Evolutionary conservation across 1,284 basidiomycete genomes (phyloP).

Genomic region (Sanghuangporus baumii): DNA sequence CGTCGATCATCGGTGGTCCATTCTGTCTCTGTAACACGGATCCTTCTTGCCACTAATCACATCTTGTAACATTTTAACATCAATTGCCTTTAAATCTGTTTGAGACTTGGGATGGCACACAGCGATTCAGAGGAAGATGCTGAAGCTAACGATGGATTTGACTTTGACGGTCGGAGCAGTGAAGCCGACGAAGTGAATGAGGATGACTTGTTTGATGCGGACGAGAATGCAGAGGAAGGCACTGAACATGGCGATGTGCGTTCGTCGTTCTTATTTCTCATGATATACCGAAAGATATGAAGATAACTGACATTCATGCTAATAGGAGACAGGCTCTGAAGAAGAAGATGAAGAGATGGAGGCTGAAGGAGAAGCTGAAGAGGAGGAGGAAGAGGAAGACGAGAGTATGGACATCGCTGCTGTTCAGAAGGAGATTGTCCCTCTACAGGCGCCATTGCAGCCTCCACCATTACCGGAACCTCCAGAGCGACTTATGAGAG

Average conservation of each 20-base stretch:
- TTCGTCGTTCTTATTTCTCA: conserved; percentile 17
- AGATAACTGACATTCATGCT: neutral
- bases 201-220: conserved; percentile 39
- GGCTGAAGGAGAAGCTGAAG: conserved; percentile 26
- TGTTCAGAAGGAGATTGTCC: conserved; percentile 12
- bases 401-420: conserved; percentile 18
- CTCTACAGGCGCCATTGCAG: conserved; percentile 27
- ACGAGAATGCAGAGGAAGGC: conserved; percentile 42
- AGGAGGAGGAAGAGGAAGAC: conserved; percentile 23
- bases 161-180: conserved; percentile 34
- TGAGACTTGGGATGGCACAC: conserved; percentile 37
- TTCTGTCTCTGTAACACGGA: no score
- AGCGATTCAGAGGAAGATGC: conserved; percentile 68
- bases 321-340: conserved; percentile 49
- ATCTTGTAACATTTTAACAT: neutral
- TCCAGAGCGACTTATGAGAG: conserved; percentile 14
- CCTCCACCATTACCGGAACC: conserved; percentile 3
- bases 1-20: neutral
- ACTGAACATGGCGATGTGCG: conserved; percentile 53
- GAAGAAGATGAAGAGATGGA: conserved; percentile 32
- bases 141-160: conserved; percentile 52
- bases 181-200: conserved; percentile 26
- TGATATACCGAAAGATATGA: neutral
- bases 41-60: neutral
- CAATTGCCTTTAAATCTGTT: neutral